Conservation (phyloP, 2,329 filamentous ascomycete genomes). For the Aureobasidium lini region DNA sequence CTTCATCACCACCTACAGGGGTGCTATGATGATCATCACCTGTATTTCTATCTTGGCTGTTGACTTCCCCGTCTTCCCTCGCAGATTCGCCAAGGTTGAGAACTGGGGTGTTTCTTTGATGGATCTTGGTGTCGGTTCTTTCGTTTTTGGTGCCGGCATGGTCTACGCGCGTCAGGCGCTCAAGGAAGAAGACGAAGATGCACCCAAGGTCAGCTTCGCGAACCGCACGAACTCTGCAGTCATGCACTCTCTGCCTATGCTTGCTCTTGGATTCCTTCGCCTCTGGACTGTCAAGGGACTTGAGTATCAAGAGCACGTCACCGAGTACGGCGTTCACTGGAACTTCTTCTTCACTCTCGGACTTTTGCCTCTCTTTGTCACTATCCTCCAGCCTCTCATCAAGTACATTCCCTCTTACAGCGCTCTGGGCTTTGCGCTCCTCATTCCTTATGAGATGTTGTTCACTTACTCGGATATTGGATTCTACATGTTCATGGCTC, state of each 20-base stretch:
- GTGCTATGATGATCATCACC: conserved; percentile 83
- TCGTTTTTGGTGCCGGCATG: conserved; percentile 88
- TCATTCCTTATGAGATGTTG: conserved; percentile 62
- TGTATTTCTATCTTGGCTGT: conserved; percentile 92
- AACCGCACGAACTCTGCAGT: conserved; percentile 58
- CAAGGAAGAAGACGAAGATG: conserved; percentile 44
- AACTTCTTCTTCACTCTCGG: conserved; percentile 98
- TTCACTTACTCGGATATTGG: conserved; percentile 75
- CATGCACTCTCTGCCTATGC: conserved; percentile 74
- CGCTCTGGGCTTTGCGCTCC: conserved; percentile 62
- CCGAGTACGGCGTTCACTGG: conserved; percentile 97
- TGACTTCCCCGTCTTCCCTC: conserved; percentile 86
- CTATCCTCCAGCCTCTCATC: conserved; percentile 68
- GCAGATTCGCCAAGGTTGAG: conserved; percentile 94
- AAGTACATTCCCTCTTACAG: conserved; percentile 69
- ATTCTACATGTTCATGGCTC: conserved; percentile 73
- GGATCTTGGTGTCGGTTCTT: conserved; percentile 95
- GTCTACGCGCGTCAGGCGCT: conserved; percentile 79
- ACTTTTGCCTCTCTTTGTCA: conserved; percentile 80
- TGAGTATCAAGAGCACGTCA: conserved; percentile 94
- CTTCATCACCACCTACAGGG: conserved; percentile 86
- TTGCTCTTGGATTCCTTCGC: conserved; percentile 71
- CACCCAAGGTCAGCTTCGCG: conserved; percentile 41
- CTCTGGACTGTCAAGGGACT: conserved; percentile 86
- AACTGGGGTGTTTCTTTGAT: conserved; percentile 99